Base-by-base conservation (phyloP, 2,329 filamentous ascomycete genomes). In the Drechslerella dactyloides region DNA sequence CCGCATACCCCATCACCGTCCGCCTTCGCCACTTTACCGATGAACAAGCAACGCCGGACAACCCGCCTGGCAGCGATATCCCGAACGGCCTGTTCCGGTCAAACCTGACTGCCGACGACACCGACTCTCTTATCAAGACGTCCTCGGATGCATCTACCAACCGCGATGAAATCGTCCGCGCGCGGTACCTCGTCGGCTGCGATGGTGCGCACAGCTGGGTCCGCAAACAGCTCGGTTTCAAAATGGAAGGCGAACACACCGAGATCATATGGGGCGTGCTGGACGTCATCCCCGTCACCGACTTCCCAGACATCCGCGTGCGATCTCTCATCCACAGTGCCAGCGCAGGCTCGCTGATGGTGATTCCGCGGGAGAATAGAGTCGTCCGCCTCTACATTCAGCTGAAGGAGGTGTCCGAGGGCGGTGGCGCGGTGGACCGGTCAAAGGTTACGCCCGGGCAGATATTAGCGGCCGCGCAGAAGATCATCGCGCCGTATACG, bases 141-240 rank as follows among this genome's bases (percentile, higher is more conserved):
- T 44, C 65, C 2, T 57, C 53, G 2, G 77, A 76, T 40, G 80
- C 78, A 64, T 7, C 7, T 13, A 13, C 3, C 11, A 42, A 13
- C 13, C 37, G 37, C 37, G 76, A 78, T 54, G 83, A 85, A 74
- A 76, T 78, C 0, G 79, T 88, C 1, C 82, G 80, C 42, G 82
- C 84, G 4, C 87, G 87, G 76, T 90, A 88, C 73, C 81, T 90
- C 30, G 82, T 91, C 2, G 88, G 88, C 0, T 87, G 85, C 50
- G 88, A 90, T 73, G 88, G 88, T 0, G 88, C 88, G 0, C 86
- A 88, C 75, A 86, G 84, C 63, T 89, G 87, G 86, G 86, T 85
- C 0, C 80, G 88, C 42, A 81, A 82, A 60, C 82, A 85, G 61
- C 79, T 90, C 0, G 84, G 85, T 0, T 83, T 85, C 33, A 80